phyloP scores from a whole-genome alignment of 2,329 filamentous ascomycete genomes.

The Colletotrichum sp. region DNA sequence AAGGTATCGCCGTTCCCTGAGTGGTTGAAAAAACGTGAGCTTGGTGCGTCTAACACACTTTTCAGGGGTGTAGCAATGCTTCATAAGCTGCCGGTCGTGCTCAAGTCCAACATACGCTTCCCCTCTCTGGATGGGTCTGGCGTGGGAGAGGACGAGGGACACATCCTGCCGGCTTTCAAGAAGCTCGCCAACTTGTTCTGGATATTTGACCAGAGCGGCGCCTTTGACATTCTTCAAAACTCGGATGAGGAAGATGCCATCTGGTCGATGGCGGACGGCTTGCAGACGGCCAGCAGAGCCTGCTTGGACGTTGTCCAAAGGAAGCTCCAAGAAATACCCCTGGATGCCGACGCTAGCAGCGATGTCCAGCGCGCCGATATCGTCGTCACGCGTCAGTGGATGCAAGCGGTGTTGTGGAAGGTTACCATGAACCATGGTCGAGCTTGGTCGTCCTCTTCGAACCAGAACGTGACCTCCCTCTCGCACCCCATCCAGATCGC shows the following conservation, averaged over 20 bases:
- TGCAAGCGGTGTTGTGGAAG: slow-evolving; percentile 54
- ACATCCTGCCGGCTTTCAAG: slow-evolving; percentile 53
- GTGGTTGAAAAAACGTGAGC: neutral
- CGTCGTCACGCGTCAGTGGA: slow-evolving; percentile 55
- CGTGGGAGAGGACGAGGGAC: slow-evolving; percentile 42
- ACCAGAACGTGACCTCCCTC: slow-evolving; percentile 22
- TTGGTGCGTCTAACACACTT: neutral
- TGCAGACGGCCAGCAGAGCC: slow-evolving; percentile 23
- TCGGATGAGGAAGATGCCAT: slow-evolving; percentile 35
- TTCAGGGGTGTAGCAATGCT: slow-evolving; percentile 52
- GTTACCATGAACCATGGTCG: slow-evolving; percentile 38
- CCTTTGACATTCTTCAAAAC: slow-evolving; percentile 50
- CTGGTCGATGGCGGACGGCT: slow-evolving; percentile 27
- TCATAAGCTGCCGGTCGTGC: slow-evolving; percentile 51
- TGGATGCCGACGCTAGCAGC: slow-evolving; percentile 44
- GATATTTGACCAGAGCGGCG: slow-evolving; percentile 53
- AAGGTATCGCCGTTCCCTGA: slow-evolving; percentile 23
- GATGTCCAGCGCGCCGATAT: slow-evolving; percentile 54
- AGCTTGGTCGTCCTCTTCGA: slow-evolving; percentile 17
- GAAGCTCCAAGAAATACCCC: slow-evolving; percentile 44
- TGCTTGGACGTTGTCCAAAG: slow-evolving; percentile 45
- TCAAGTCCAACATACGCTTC: slow-evolving; percentile 43
- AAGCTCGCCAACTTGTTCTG: slow-evolving; percentile 55
- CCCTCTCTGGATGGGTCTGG: slow-evolving; percentile 36
- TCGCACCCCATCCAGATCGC: slow-evolving; percentile 47